Conservation (phyloP, 2,329 filamentous ascomycete species). For the Fusarium heterosporum region DNA sequence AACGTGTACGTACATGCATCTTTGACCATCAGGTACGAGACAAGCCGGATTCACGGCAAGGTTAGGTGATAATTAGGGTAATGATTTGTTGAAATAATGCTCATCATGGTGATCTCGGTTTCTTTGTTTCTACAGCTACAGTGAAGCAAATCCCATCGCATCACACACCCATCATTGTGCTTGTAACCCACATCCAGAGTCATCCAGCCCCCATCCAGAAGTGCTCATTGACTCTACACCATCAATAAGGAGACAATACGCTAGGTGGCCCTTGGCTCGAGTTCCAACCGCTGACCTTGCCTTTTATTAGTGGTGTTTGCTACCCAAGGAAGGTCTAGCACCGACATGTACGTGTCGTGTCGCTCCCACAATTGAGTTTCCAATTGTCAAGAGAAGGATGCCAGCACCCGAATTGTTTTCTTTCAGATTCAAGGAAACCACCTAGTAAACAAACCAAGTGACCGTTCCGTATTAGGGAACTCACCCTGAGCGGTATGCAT, state of each 20-base stretch:
- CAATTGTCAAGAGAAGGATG: not conserved
- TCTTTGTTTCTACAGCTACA: constrained; percentile 6
- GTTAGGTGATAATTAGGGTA: constrained; percentile 12
- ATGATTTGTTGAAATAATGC: constrained; percentile 17
- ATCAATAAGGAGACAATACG: constrained; percentile 12
- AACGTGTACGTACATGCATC: not conserved
- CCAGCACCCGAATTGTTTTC: not conserved
- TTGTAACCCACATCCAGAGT: constrained; percentile 9
- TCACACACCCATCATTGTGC: constrained; percentile 41
- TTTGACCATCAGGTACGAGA: constrained; percentile 33
- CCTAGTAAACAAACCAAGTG: constrained; percentile 8
- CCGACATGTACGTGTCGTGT: constrained; percentile 12
- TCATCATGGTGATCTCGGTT: not conserved
- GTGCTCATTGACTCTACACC: constrained; percentile 11
- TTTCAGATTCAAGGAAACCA: constrained; percentile 30
- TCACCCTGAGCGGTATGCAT: constrained; percentile 34
- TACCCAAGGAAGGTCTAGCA: constrained; percentile 22
- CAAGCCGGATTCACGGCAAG: constrained; percentile 7
- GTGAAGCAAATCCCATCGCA: constrained; percentile 17
- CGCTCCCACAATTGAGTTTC: too few species aligned
- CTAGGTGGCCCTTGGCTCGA: constrained; percentile 28
- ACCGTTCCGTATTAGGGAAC: constrained; percentile 7
- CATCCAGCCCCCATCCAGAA: constrained; percentile 10
- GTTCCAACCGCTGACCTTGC: constrained; percentile 17
- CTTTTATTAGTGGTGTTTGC: not conserved